Evolutionary conservation across 352 stramenopile genomes (phyloP), one percentile per base, ranked within the genome.

Genomic region (Globisporangium sylvaticum): DNA sequence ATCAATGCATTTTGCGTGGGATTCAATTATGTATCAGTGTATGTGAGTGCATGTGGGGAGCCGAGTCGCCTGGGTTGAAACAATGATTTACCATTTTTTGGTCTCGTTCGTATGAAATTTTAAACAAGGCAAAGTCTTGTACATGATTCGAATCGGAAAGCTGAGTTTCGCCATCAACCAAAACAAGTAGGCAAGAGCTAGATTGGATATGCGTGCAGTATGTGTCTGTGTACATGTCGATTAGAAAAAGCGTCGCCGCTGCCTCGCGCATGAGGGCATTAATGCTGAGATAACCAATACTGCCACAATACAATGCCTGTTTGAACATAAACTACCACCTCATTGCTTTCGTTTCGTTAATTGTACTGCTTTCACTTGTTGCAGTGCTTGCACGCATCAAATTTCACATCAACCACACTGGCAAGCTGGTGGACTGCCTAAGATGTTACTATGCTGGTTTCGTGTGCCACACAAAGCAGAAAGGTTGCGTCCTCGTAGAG

Each of bases 51-150:
- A 44, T 71, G 31, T 64, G 59, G 24, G 59, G 53, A 46, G 42
- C 18, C 42, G 18, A 50, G 27, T 46, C 52, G 12, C 46, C 31
- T 29, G 2, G 63, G 42, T 50, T 63, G 74, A 70, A 76, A 81
- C 77, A 61, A 81, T 84, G 77, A 84, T 84, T 74, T 78, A 84
- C 77, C 74, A 81, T 84, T 84, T 81, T 69, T 83, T 81, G 77
- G 77, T 84, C 77, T 84, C 77, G 77, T 84, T 84, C 77, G 77
- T 84, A 84, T 84, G 77, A 84, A 74, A 66, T 58, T 44, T 50
- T 29, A 61, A 54, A 52, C 46, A 54, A 73, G 64, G 64, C 54
- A 65, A 52, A 55, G 53, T 65, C 58, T 60, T 65, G 42, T 71
- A 73, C 42, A 73, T 84, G 77, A 84, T 84, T 84, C 74, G 65